Evolutionary conservation across 2,329 filamentous ascomycete genomes (phyloP).

Genomic region (Clarireedia monteithiana): DNA sequence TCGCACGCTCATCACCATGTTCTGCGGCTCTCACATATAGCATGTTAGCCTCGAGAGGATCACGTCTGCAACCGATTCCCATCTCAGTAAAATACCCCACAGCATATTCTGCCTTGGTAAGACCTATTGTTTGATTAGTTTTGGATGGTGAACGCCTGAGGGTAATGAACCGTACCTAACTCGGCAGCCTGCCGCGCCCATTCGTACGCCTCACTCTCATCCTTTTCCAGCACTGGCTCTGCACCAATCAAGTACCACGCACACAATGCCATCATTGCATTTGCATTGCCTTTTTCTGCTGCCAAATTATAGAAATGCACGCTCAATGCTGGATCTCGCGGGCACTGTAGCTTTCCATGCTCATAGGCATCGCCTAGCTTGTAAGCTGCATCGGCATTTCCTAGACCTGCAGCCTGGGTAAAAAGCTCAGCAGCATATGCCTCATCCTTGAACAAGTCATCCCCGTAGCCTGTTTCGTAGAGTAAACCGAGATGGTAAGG

Average conservation of each 20-base stretch:
- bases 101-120: slow-evolving; percentile 74
- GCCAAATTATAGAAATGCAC: slow-evolving; percentile 97
- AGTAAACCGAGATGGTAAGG: slow-evolving; percentile 85
- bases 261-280: slow-evolving; percentile 96
- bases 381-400: slow-evolving; percentile 78
- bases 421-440: slow-evolving; percentile 89
- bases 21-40: slow-evolving; percentile 98
- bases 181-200: slow-evolving; percentile 88
- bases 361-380: slow-evolving; percentile 96
- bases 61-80: slow-evolving; percentile 90
- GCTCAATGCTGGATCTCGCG: slow-evolving; percentile 82
- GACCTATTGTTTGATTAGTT: slow-evolving; percentile 21
- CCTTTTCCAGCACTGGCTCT: slow-evolving; percentile 83
- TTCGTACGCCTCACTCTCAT: slow-evolving; percentile 92
- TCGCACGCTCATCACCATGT: slow-evolving; percentile 82
- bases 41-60: slow-evolving; percentile 93
- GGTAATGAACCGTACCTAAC: slow-evolving; percentile 51
- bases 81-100: slow-evolving; percentile 97
- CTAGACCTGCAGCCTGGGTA: slow-evolving; percentile 87
- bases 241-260: slow-evolving; percentile 98
- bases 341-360: slow-evolving; percentile 80
- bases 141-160: neutral
- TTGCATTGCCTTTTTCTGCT: slow-evolving; percentile 73
- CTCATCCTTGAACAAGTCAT: slow-evolving; percentile 87
- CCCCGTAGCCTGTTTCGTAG: slow-evolving; percentile 89